phyloP scores from a whole-genome alignment of 2,329 filamentous ascomycete species.

The Chaetomiaceae sp. region DNA sequence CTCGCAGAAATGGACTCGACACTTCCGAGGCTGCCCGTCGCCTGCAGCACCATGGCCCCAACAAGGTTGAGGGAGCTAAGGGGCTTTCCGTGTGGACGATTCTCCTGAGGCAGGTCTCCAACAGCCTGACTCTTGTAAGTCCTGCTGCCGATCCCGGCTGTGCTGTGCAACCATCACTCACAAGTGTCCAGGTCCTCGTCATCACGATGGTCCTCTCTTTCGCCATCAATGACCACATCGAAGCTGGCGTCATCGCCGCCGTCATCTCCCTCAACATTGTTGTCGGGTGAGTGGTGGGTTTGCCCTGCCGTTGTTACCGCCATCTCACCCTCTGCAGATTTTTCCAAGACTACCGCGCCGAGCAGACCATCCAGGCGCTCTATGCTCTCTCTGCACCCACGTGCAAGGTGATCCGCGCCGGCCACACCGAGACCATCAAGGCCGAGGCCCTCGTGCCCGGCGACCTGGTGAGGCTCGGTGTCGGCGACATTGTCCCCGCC shows the following conservation, averaged over 20 bases:
- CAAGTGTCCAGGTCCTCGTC: slow-evolving; percentile 57
- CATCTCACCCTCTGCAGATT: slow-evolving; percentile 37
- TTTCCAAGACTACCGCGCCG: slow-evolving; percentile 57
- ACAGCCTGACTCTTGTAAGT: slow-evolving; percentile 61
- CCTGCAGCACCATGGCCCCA: slow-evolving; percentile 62
- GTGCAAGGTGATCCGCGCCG: slow-evolving; percentile 55
- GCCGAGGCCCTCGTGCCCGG: slow-evolving; percentile 59
- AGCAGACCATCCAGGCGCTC: slow-evolving; percentile 58
- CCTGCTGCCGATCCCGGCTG: neutral
- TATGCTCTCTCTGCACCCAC: slow-evolving; percentile 55
- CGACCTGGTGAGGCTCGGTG: slow-evolving; percentile 58
- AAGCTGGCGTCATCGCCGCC: slow-evolving; percentile 62
- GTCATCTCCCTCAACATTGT: slow-evolving; percentile 66
- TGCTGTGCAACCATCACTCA: neutral
- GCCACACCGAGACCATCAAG: slow-evolving; percentile 47
- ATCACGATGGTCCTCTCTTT: slow-evolving; percentile 69
- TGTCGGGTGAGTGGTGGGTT: slow-evolving; percentile 50
- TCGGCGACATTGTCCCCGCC: slow-evolving; percentile 66
- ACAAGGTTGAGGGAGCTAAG: slow-evolving; percentile 67
- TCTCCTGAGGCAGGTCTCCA: slow-evolving; percentile 71
- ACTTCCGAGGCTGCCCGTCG: slow-evolving; percentile 59
- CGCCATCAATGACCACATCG: slow-evolving; percentile 62
- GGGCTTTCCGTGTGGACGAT: slow-evolving; percentile 70
- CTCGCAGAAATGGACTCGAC: slow-evolving; percentile 54
- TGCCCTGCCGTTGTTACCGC: neutral